These are phyloP conservation scores for Trypanosoma platydactyli DNA, from an alignment of 208 protist genomes.

Conservation along the genomic window DNA sequence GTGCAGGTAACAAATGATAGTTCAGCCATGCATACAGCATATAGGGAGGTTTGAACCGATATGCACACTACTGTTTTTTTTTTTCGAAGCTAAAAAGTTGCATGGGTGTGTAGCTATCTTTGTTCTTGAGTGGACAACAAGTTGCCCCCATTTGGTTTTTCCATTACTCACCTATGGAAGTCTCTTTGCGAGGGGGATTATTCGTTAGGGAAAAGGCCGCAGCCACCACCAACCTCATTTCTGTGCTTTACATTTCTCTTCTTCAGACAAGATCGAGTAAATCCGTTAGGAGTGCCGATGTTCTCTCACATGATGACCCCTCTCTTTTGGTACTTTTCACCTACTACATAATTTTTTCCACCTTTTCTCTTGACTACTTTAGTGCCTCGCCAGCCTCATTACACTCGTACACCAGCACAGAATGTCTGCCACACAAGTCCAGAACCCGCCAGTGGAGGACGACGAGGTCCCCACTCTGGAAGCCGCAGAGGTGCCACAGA, in stretches of 20 bases:
- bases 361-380: conserved; percentile 4
- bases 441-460: conserved; percentile 63
- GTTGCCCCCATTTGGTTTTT: too few species aligned
- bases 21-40: not conserved
- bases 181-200: too few species aligned
- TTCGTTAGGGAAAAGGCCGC: too few species aligned
- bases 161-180: too few species aligned
- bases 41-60: conserved; percentile 1
- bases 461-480: conserved; percentile 79
- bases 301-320: not conserved
- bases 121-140: too few species aligned
- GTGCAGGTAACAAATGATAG: not conserved
- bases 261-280: too few species aligned
- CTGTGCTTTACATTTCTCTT: too few species aligned
- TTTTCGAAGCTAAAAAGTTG: too few species aligned
- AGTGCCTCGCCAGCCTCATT: conserved; percentile 12
- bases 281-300: not conserved
- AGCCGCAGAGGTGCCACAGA: conserved; percentile 65
- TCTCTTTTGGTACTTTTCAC: not conserved
- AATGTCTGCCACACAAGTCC: conserved; percentile 59
- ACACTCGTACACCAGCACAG: not conserved
- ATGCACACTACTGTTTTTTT: too few species aligned
- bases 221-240: too few species aligned
- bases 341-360: not conserved
- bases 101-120: too few species aligned